Conservation (phyloP, 75 land plant species). For the Pseudotsuga menziesii region DNA sequence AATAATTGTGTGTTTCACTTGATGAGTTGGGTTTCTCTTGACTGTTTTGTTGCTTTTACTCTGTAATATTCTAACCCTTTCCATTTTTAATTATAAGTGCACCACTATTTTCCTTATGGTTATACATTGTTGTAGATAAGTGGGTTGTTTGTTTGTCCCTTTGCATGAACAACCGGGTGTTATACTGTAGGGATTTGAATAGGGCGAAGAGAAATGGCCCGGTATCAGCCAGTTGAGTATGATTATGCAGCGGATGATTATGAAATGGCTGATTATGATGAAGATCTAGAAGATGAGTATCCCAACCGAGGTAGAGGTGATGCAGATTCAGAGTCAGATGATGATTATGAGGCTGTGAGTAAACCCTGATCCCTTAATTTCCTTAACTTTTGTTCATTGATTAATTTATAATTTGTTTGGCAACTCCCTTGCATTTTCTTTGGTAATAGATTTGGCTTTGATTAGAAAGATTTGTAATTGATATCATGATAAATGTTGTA, state of each 20-base stretch:
- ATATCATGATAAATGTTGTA: background rate
- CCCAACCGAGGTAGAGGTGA: constrained; percentile 36
- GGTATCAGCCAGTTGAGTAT: constrained; percentile 20
- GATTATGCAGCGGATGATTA: constrained; percentile 46
- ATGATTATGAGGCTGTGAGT: constrained; percentile 43
- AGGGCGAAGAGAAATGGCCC: constrained; percentile 22
- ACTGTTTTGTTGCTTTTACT: background rate
- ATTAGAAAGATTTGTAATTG: background rate
- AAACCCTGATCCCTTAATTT: constrained; percentile 5
- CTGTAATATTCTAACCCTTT: background rate
- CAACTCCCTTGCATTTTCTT: background rate
- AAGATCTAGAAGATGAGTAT: constrained; percentile 56
- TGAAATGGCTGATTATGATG: constrained; percentile 65
- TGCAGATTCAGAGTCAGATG: constrained; percentile 72
- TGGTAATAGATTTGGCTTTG: background rate
- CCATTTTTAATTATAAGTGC: background rate
- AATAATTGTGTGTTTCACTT: background rate
- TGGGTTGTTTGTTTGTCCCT: background rate
- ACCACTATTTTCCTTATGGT: background rate
- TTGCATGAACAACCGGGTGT: background rate
- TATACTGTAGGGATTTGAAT: background rate
- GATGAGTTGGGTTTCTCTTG: background rate
- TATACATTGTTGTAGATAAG: background rate
- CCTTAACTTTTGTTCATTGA: background rate
- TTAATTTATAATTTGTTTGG: background rate